phyloP scores from a whole-genome alignment of 2,329 filamentous ascomycete species.

The Pseudogymnoascus sp. region DNA sequence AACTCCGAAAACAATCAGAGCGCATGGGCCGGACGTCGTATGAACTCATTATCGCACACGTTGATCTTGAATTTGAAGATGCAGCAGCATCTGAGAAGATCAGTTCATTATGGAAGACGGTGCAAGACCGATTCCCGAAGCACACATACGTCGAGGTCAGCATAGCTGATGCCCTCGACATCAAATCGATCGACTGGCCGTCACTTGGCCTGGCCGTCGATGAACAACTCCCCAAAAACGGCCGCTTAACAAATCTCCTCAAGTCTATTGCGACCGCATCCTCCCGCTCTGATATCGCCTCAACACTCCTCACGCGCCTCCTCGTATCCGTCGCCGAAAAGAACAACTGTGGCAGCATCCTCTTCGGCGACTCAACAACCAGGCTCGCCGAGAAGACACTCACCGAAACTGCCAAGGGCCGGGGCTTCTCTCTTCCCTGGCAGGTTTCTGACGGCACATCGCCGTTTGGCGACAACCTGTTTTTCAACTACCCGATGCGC shows the following conservation, averaged over 20 bases:
- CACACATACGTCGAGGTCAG: slow-evolving; percentile 56
- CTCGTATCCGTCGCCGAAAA: slow-evolving; percentile 57
- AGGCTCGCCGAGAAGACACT: slow-evolving; percentile 79
- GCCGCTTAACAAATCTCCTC: slow-evolving; percentile 42
- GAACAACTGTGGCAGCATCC: slow-evolving; percentile 57
- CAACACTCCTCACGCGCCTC: slow-evolving; percentile 63
- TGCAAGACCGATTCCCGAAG: slow-evolving; percentile 56
- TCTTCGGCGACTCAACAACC: slow-evolving; percentile 83
- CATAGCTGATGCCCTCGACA: slow-evolving; percentile 53
- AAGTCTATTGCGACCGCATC: slow-evolving; percentile 61
- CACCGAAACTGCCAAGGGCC: slow-evolving; percentile 81
- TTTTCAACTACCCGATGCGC: slow-evolving; percentile 70
- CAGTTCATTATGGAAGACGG: slow-evolving; percentile 9
- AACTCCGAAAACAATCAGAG: slow-evolving; percentile 56
- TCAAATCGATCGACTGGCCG: slow-evolving; percentile 47
- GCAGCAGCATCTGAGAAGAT: slow-evolving; percentile 14
- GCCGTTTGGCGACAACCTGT: slow-evolving; percentile 24
- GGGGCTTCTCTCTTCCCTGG: slow-evolving; percentile 77
- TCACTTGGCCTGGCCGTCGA: slow-evolving; percentile 29
- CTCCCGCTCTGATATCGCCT: slow-evolving; percentile 64
- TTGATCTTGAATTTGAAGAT: slow-evolving; percentile 28
- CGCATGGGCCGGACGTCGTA: slow-evolving; percentile 61
- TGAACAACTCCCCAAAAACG: slow-evolving; percentile 20
- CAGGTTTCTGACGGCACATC: slow-evolving; percentile 64
- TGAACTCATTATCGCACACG: slow-evolving; percentile 53